Evolutionary conservation across 805 yeast species (phyloP), one percentile per base, ranked within the genome.

Genomic region (Barnettozyma populi): DNA sequence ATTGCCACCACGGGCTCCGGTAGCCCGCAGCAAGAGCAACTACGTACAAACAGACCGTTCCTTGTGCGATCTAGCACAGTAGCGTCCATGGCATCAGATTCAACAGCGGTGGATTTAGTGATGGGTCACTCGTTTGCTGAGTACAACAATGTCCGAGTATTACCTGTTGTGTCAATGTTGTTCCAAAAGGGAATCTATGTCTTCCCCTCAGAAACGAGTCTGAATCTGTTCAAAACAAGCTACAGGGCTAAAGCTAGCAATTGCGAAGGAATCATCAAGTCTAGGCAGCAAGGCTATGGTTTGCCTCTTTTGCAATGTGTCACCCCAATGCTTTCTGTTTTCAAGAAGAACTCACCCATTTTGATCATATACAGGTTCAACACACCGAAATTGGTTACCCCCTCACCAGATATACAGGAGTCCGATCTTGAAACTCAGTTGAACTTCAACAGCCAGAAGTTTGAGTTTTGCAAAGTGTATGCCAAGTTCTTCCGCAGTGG

Each of bases 151-250:
- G 44, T 60, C 14, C 56, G 74, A 36, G 54, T 60, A 3, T 46
- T 69, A 29, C 71, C 69, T 0, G 59, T 70, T 14, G 61, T 62
- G 0, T 62, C 70, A 2, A 52, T 64, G 4, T 29, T 67, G 18
- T 54, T 70, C 37, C 63, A 66, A 24, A 67, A 66, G 41, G 75
- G 75, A 1, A 52, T 67, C 38, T 67, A 53, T 46, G 61, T 67
- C n/a, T 69, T 69, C 52, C 67, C 73, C 3, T 66, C 70, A 31
- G 67, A 66, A 38, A 49, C 53, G 13, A 58, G 73, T 2, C 58
- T 63, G 16, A 41, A 52, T 9, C 32, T 41, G 10, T 70, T 55
- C 46, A 54, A 62, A 37, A 43, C 53, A 0, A 46, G 38, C 8
- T 42, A 46, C 27, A 61, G 63, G 39, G 57, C 59, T 36, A 57